A percentile compares a stretch with the other conserved stretches of the same genome.
Conservation (phyloP, 495 filamentous ascomycete species). For the Lophiostoma macrostomum region DNA sequence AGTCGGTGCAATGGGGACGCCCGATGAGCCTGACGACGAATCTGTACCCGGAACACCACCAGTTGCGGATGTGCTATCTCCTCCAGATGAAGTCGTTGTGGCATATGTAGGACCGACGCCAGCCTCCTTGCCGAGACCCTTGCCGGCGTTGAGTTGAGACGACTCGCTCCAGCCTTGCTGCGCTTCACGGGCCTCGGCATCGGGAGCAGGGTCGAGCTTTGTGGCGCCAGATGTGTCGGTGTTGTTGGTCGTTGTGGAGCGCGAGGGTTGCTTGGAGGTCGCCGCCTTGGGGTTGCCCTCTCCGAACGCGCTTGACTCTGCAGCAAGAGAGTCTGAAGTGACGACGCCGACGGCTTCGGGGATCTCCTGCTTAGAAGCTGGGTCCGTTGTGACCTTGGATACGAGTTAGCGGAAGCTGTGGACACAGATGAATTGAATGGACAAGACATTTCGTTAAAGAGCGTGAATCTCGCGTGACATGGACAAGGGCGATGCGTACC, state of each 20-base stretch:
- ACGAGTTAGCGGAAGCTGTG: background rate
- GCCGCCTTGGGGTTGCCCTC: constrained; percentile 50
- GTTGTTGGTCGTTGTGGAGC: constrained; percentile 54
- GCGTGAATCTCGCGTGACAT: no score
- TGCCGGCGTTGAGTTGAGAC: constrained; percentile 26
- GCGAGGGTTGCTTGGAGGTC: constrained; percentile 48
- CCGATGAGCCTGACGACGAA: constrained; percentile 31
- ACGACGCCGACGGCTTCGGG: constrained; percentile 56
- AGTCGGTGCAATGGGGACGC: constrained; percentile 43
- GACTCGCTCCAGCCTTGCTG: constrained; percentile 42
- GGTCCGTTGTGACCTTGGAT: constrained; percentile 47
- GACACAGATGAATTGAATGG: background rate
- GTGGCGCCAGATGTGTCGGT: constrained; percentile 54
- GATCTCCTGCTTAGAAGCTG: constrained; percentile 45
- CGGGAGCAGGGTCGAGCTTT: constrained; percentile 50
- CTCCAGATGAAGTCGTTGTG: constrained; percentile 9
- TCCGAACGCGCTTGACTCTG: constrained; percentile 58
- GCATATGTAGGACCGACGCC: constrained; percentile 51
- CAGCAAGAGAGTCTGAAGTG: constrained; percentile 63
- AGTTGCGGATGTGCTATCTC: background rate
- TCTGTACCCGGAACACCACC: constrained; percentile 5
- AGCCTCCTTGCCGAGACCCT: constrained; percentile 35
- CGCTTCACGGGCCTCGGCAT: constrained; percentile 50
- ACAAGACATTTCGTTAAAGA: no score
- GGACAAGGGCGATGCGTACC: background rate